phyloP scores from a whole-genome alignment of 2,329 filamentous ascomycete species.

The Trichophaea hybrida region DNA sequence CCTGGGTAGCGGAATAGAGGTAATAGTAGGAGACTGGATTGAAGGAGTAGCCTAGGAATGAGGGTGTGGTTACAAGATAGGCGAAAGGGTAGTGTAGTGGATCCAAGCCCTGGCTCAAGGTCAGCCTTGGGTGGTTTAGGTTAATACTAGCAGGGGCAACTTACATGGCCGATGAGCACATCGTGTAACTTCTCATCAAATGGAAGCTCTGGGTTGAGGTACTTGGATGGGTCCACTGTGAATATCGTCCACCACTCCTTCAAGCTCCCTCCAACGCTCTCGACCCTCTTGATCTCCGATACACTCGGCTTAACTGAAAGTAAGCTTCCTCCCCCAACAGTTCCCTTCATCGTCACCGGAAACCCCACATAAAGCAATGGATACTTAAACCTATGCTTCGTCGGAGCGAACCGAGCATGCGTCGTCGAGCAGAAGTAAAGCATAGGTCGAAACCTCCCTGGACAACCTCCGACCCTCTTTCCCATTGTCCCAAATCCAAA shows the following conservation, averaged over 20 bases:
- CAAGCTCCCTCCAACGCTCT: conserved; percentile 18
- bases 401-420: conserved; percentile 52
- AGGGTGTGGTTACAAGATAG: conserved; percentile 56
- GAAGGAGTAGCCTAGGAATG: conserved; percentile 55
- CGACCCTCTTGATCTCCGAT: conserved; percentile 27
- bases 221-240: conserved; percentile 25
- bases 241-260: conserved; percentile 29
- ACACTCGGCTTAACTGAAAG: conserved; percentile 36
- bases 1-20: conserved; percentile 46
- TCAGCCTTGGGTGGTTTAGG: background rate
- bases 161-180: conserved; percentile 45
- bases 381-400: conserved; percentile 53
- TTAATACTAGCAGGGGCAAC: conserved; percentile 22
- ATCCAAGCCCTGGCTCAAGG: conserved; percentile 39
- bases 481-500: background rate
- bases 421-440: conserved; percentile 52
- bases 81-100: conserved; percentile 48
- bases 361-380: conserved; percentile 56
- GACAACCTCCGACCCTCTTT: background rate
- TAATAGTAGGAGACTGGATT: conserved; percentile 73
- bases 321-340: conserved; percentile 36
- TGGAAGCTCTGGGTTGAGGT: conserved; percentile 43
- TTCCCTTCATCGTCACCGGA: conserved; percentile 48
- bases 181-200: conserved; percentile 48
- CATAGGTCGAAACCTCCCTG: conserved; percentile 32